Conservation (phyloP, 371 early-diverging fungal genomes). For the Mucor racemosus region DNA sequence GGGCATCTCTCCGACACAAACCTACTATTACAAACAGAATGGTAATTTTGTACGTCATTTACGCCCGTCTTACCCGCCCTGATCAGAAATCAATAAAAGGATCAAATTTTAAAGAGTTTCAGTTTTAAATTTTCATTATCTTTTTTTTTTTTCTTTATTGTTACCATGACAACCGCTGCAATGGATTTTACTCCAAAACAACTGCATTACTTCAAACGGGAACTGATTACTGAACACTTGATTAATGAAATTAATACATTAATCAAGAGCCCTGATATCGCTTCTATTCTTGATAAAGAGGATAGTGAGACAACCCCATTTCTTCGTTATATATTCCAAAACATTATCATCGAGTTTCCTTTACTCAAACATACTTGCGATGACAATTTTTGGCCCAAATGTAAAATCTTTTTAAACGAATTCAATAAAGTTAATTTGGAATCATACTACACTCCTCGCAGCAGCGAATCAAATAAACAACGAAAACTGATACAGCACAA, state of each 20-base stretch:
- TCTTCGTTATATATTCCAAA: constrained; percentile 40
- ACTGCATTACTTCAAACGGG: constrained; percentile 37
- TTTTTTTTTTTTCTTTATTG: constrained; percentile 12
- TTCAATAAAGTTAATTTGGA: constrained; percentile 36
- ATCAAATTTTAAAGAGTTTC: neutral
- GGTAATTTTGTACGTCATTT: constrained; percentile 4
- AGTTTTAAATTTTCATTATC: neutral
- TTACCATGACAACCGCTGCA: neutral
- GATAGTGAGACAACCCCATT: constrained; percentile 27
- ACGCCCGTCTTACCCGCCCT: neutral
- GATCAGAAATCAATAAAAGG: constrained; percentile 7
- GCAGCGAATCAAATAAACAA: constrained; percentile 29
- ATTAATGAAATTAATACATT: constrained; percentile 17
- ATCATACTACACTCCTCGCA: constrained; percentile 30
- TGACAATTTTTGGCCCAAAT: constrained; percentile 46
- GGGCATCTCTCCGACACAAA: neutral
- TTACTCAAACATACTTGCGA: constrained; percentile 39
- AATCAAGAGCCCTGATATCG: constrained; percentile 12
- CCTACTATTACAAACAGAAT: constrained; percentile 7
- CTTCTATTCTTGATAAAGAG: constrained; percentile 10
- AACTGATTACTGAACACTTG: constrained; percentile 25
- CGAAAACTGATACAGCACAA: constrained; percentile 40
- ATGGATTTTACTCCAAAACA: constrained; percentile 33
- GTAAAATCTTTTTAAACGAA: constrained; percentile 40
- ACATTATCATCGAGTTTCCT: constrained; percentile 45